Percentiles rank a stretch among this genome's conserved stretches.
Evolutionary conservation across 805 yeast genomes (phyloP).

Genomic region (Candida nonsorbophila): DNA sequence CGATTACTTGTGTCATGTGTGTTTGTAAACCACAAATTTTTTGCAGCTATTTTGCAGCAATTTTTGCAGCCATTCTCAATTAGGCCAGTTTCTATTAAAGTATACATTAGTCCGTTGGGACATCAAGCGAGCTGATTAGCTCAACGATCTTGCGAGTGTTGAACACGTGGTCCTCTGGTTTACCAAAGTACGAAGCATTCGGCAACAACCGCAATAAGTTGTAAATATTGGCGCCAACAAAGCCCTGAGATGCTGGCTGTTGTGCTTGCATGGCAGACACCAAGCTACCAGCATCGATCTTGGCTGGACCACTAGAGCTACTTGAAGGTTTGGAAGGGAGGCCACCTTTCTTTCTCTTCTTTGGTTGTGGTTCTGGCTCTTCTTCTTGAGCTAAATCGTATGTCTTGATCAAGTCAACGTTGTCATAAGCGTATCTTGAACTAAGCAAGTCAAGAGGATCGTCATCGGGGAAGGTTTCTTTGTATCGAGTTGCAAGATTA

Average conservation of each 20-base stretch:
- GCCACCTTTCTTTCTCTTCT: conserved; percentile 7
- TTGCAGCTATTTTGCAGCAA: too few relatives aligned
- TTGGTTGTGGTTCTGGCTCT: conserved; percentile 8
- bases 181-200: conserved; percentile 49
- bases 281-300: conserved; percentile 1
- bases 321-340: conserved; percentile 5
- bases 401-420: conserved; percentile 29
- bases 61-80: too few relatives aligned
- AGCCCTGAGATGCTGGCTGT: conserved; percentile 11
- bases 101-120: too few relatives aligned
- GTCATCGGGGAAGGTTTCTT: conserved; percentile 60
- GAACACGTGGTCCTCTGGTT: conserved; percentile 44
- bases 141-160: conserved; percentile 50
- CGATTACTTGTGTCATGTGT: too few relatives aligned
- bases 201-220: conserved; percentile 56
- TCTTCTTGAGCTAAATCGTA: conserved; percentile 29
- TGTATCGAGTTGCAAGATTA: conserved; percentile 61
- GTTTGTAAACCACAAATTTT: too few relatives aligned
- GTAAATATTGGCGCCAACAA: conserved; percentile 28
- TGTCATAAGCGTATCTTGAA: conserved; percentile 34
- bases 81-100: too few relatives aligned
- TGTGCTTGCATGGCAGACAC: conserved; percentile 1
- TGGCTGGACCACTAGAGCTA: conserved; percentile 1
- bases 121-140: conserved; percentile 15
- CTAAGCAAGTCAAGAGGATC: conserved; percentile 33